These are phyloP conservation scores for Citrus inodora DNA, from an alignment of 345 rosid species.

Conservation along the genomic window DNA sequence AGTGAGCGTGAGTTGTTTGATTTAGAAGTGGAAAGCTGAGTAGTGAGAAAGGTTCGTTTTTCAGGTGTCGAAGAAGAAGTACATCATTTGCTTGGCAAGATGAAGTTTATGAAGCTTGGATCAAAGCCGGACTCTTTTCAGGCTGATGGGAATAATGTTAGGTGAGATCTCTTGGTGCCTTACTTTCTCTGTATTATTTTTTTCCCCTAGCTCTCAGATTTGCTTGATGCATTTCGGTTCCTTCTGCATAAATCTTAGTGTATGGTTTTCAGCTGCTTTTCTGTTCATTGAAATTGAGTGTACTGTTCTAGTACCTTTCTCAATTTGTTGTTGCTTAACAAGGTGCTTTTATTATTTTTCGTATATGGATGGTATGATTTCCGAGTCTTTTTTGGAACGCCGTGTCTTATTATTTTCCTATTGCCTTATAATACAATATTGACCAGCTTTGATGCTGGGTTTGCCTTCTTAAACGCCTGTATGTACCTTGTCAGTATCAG, in stretches of 20 bases:
- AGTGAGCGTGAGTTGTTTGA: slow-evolving; percentile 20
- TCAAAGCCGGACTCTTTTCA: slow-evolving; percentile 77
- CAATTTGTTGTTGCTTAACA: not conserved
- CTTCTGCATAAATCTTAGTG: not conserved
- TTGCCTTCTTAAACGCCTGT: not conserved
- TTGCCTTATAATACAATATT: not conserved
- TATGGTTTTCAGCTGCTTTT: not conserved
- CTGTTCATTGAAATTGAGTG: slow-evolving; percentile 6
- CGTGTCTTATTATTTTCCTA: not conserved
- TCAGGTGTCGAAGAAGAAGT: slow-evolving; percentile 11
- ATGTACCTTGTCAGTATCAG: not conserved
- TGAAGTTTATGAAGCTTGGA: slow-evolving; percentile 98
- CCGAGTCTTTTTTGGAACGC: slow-evolving; percentile 1
- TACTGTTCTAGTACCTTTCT: not conserved
- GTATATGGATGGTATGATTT: not conserved
- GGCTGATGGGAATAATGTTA: slow-evolving; percentile 38
- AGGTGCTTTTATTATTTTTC: not conserved
- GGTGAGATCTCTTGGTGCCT: slow-evolving; percentile 34
- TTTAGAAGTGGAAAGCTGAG: slow-evolving; percentile 21
- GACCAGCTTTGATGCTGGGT: not conserved
- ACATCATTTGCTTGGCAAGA: slow-evolving; percentile 33
- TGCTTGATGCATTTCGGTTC: slow-evolving; percentile 13
- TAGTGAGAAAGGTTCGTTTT: slow-evolving; percentile 14
- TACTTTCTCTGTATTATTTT: not conserved
- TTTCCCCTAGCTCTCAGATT: not conserved